phyloP scores from a whole-genome alignment of 495 filamentous ascomycete species.

The Xylaria scruposa region DNA sequence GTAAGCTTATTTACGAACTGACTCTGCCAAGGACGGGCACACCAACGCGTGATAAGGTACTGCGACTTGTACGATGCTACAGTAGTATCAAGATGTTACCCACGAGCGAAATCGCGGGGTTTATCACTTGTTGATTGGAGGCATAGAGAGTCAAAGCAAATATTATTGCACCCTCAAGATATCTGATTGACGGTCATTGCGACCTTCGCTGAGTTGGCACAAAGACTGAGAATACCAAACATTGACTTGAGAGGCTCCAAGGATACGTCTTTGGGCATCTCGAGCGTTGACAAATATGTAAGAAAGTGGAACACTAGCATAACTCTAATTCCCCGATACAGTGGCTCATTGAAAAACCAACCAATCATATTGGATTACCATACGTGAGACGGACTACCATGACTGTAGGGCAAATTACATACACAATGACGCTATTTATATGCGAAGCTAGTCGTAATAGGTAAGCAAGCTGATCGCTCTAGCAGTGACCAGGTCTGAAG shows the following conservation, averaged over 20 bases:
- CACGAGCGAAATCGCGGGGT: not conserved
- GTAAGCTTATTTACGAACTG: conserved; percentile 24
- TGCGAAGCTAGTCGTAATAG: not conserved
- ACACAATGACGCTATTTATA: conserved; percentile 21
- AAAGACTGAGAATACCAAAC: not conserved
- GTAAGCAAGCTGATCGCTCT: not conserved
- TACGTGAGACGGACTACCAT: no score
- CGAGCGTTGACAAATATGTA: conserved; percentile 26
- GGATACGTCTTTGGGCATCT: not conserved
- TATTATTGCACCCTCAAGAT: not conserved
- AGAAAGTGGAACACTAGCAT: conserved; percentile 16
- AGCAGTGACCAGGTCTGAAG: conserved; percentile 12
- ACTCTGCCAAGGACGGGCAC: not conserved
- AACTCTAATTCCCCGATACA: conserved; percentile 16
- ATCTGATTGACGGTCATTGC: not conserved
- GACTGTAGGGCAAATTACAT: conserved; percentile 5
- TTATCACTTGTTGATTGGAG: not conserved
- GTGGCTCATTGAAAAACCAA: not conserved
- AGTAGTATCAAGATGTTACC: not conserved
- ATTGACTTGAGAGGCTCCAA: conserved; percentile 1
- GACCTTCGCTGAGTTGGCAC: not conserved
- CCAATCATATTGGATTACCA: not conserved
- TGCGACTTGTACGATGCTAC: not conserved
- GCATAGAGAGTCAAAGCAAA: not conserved
- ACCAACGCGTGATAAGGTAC: conserved; percentile 14